A percentile compares a stretch with the other conserved stretches of the same genome.
These are phyloP conservation scores for Pythium sp. DNA, from an alignment of 352 stramenopile species.

Conservation along the genomic window DNA sequence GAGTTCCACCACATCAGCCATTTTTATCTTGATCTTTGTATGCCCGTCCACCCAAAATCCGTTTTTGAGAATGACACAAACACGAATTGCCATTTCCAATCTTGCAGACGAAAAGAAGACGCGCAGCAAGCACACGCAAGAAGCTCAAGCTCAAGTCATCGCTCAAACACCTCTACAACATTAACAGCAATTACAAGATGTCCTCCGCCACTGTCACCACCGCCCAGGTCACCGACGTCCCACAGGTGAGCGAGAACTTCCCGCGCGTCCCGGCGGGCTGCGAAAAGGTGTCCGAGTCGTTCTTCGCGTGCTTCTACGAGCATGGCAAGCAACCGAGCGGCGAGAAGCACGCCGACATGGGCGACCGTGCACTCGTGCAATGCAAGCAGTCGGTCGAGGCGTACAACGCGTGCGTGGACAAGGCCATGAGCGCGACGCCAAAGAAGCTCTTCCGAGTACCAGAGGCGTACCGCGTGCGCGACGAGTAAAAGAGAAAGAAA, in stretches of 20 bases:
- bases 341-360: slow-evolving; percentile 53
- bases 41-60: slow-evolving; percentile 19
- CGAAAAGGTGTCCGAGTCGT: slow-evolving; percentile 60
- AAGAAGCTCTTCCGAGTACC: slow-evolving; percentile 82
- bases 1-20: background rate
- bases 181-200: slow-evolving; percentile 4
- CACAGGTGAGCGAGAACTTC: slow-evolving; percentile 71
- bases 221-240: slow-evolving; percentile 21
- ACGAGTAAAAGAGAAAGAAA: slow-evolving; percentile 25
- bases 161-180: background rate
- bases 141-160: background rate
- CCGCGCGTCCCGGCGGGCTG: slow-evolving; percentile 69
- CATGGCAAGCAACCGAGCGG: slow-evolving; percentile 70
- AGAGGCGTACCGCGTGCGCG: slow-evolving; percentile 72
- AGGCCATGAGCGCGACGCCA: slow-evolving; percentile 41
- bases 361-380: slow-evolving; percentile 54
- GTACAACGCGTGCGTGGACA: slow-evolving; percentile 80
- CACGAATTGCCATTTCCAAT: slow-evolving; percentile 10
- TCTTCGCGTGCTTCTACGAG: slow-evolving; percentile 84
- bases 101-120: slow-evolving; percentile 5
- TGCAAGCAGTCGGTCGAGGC: slow-evolving; percentile 55
- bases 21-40: slow-evolving; percentile 54
- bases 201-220: slow-evolving; percentile 11
- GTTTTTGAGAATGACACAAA: slow-evolving; percentile 4
- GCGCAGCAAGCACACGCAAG: slow-evolving; percentile 5